Conservation (phyloP, 352 stramenopile species). For the Globisporangium recalcitrans region DNA sequence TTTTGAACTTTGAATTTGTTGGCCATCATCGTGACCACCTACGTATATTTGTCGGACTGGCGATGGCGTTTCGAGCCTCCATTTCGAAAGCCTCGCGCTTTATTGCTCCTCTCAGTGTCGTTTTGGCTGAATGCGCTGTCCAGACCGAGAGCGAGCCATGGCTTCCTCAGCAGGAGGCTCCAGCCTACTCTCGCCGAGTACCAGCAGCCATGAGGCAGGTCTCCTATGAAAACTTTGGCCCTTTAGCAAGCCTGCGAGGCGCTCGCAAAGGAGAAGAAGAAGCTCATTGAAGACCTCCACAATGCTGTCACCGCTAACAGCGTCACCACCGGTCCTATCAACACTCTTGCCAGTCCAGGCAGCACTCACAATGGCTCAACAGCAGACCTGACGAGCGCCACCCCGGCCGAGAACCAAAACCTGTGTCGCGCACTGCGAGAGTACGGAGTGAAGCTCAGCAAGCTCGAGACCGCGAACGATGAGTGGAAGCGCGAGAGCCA, state of each 20-base stretch:
- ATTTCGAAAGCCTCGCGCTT: not conserved
- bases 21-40: not conserved
- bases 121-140: not conserved
- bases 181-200: not conserved
- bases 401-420: slow-evolving; percentile 43
- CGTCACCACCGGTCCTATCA: not conserved
- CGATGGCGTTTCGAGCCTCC: not conserved
- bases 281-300: slow-evolving; percentile 19
- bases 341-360: not conserved
- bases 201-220: not conserved
- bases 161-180: not conserved
- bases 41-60: not conserved
- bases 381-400: not conserved
- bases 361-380: not conserved
- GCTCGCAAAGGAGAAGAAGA: slow-evolving; percentile 24
- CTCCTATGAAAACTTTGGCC: not conserved
- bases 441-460: slow-evolving; percentile 42
- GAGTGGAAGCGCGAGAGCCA: slow-evolving; percentile 36
- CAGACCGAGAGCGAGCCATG: not conserved
- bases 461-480: slow-evolving; percentile 34
- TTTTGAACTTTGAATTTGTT: not conserved
- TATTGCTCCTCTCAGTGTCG: not conserved
- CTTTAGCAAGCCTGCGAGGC: slow-evolving; percentile 19
- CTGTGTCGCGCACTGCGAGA: slow-evolving; percentile 47
- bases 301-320: not conserved